Conservation (phyloP, 208 protist species). For the Trypanosoma boissoni region DNA sequence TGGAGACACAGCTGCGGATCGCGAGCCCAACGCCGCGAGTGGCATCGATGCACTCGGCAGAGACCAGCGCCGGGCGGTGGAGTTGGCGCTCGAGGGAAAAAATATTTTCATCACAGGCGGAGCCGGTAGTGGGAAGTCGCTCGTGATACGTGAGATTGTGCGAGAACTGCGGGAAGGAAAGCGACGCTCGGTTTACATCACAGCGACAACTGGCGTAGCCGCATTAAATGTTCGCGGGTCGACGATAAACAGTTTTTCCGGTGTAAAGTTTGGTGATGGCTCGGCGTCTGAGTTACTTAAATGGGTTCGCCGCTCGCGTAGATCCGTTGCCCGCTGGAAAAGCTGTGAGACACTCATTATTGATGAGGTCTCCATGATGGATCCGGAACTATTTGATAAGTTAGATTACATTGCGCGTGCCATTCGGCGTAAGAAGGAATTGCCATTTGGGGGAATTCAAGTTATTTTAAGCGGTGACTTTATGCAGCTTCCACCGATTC, state of each 20-base stretch:
- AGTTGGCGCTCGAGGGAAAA: conserved; percentile 24
- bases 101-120: conserved; percentile 66
- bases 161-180: conserved; percentile 18
- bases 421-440: conserved; percentile 31
- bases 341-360: conserved; percentile 54
- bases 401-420: conserved; percentile 42
- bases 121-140: conserved; percentile 63
- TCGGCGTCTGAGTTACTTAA: conserved; percentile 30
- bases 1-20: background rate
- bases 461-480: conserved; percentile 82
- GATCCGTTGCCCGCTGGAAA: conserved; percentile 33
- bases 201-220: conserved; percentile 59
- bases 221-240: conserved; percentile 53
- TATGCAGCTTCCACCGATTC: conserved; percentile 64
- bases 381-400: conserved; percentile 45
- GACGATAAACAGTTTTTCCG: conserved; percentile 58
- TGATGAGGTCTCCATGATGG: conserved; percentile 80
- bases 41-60: conserved; percentile 4
- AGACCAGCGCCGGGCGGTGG: conserved; percentile 30
- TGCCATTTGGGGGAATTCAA: conserved; percentile 77
- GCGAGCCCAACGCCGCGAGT: background rate
- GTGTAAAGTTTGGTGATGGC: conserved; percentile 34
- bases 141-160: conserved; percentile 50
- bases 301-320: conserved; percentile 33
- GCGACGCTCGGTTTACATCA: conserved; percentile 38